Percentiles rank a stretch among this genome's conserved stretches.
These are phyloP conservation scores for Oryza glaberrima DNA, from an alignment of 176 grass and related monocot genomes.

Conservation along the genomic window DNA sequence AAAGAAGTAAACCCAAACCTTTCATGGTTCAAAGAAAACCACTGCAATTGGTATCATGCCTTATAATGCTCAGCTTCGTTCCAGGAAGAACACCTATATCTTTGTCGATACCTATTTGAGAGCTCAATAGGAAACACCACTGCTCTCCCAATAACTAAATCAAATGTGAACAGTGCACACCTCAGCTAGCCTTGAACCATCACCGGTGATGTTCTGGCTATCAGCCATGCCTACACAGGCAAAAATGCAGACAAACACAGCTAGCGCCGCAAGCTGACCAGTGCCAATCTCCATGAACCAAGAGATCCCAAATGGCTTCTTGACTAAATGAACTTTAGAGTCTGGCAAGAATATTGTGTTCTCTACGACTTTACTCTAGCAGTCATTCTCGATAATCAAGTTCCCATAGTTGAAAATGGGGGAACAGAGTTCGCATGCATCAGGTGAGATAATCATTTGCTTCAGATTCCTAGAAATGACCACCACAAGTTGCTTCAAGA, in stretches of 20 bases:
- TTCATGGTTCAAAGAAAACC: no score
- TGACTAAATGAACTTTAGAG: not conserved
- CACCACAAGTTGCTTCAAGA: no score
- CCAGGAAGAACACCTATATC: conserved; percentile 28
- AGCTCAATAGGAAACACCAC: conserved; percentile 61
- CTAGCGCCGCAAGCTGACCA: conserved; percentile 27
- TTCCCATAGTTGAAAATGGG: not conserved
- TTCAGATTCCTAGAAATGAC: no score
- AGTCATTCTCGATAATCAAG: not conserved
- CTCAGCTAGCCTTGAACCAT: conserved; percentile 40
- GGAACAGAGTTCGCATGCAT: not conserved
- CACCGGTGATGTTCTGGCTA: conserved; percentile 23
- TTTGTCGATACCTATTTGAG: no score
- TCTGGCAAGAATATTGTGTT: not conserved
- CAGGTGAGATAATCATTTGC: no score
- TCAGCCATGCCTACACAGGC: conserved; percentile 25
- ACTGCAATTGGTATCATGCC: no score
- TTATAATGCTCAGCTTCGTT: no score
- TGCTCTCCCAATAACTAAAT: conserved; percentile 57
- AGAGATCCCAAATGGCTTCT: conserved; percentile 21
- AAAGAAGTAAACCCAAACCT: no score
- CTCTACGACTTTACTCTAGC: no score
- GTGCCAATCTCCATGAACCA: conserved; percentile 33
- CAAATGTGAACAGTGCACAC: conserved; percentile 40
- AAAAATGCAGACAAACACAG: not conserved